Evolutionary conservation across 768 basidiomycete genomes (phyloP).

Genomic region (Panaeolus cyanescens): DNA sequence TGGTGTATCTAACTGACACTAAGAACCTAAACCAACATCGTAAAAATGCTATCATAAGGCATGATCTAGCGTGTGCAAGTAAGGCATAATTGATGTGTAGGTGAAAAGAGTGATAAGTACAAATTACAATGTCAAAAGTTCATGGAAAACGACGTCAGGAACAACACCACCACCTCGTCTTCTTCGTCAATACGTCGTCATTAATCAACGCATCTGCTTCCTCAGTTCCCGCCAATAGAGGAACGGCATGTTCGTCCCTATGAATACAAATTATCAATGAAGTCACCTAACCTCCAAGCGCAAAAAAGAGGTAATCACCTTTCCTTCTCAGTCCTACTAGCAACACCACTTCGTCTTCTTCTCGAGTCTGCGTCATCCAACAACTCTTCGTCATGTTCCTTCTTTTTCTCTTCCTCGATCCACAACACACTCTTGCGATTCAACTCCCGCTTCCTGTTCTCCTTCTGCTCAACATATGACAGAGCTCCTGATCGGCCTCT

Average conservation of each 20-base stretch:
- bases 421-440: neutral
- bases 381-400: neutral
- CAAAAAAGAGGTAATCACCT: neutral
- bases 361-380: neutral
- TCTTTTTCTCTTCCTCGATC: neutral
- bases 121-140: neutral
- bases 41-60: too few species aligned
- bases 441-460: neutral
- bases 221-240: neutral
- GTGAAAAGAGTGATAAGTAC: neutral
- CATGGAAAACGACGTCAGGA: neutral
- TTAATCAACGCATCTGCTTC: neutral
- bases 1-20: too few species aligned
- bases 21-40: too few species aligned
- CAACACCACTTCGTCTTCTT: neutral
- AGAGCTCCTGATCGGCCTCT: neutral
- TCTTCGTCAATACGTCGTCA: slow-evolving; percentile 1
- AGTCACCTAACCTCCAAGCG: too few species aligned
- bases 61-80: too few species aligned
- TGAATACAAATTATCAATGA: neutral
- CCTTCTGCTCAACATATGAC: neutral
- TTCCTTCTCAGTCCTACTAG: neutral
- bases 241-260: neutral
- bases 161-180: neutral
- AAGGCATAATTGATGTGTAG: too few species aligned